phyloP scores from a whole-genome alignment of 1,284 basidiomycete species.

The Anthracocystis setariae region DNA sequence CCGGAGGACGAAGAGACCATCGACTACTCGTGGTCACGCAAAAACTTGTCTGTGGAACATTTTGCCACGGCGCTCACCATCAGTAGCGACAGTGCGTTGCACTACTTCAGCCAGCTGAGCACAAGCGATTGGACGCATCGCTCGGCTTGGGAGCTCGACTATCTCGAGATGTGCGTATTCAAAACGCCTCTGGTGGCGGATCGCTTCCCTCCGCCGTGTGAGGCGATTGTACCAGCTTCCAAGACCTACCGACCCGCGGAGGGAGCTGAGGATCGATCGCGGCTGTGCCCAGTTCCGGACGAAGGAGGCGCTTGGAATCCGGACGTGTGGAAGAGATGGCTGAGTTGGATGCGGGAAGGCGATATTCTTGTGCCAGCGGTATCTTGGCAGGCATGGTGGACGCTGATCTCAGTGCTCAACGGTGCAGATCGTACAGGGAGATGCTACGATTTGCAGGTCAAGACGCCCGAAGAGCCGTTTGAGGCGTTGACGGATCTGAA shows the following conservation, averaged over 20 bases:
- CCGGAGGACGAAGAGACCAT: constrained; percentile 54
- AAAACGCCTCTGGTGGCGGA: constrained; percentile 51
- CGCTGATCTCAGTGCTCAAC: constrained; percentile 62
- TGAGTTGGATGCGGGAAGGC: constrained; percentile 48
- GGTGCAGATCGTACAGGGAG: constrained; percentile 61
- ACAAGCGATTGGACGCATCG: constrained; percentile 44
- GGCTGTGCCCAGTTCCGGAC: constrained; percentile 57
- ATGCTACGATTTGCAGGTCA: constrained; percentile 61
- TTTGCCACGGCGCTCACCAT: constrained; percentile 56
- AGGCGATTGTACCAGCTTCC: constrained; percentile 35
- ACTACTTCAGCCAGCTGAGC: constrained; percentile 51
- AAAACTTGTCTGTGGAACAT: constrained; percentile 46
- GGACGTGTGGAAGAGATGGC: constrained; percentile 56
- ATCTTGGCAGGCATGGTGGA: constrained; percentile 66
- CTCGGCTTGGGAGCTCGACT: constrained; percentile 66
- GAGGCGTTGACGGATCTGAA: constrained; percentile 47
- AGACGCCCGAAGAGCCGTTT: constrained; percentile 55
- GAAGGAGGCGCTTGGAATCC: constrained; percentile 51
- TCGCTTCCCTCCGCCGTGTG: constrained; percentile 61
- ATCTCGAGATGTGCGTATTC: constrained; percentile 64
- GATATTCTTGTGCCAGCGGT: constrained; percentile 60
- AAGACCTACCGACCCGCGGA: constrained; percentile 40
- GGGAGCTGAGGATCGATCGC: constrained; percentile 36
- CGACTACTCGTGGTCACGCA: constrained; percentile 63
- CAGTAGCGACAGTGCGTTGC: constrained; percentile 41